Evolutionary conservation across 1,284 basidiomycete genomes (phyloP), one percentile per base, ranked within the genome.

Genomic region (Boletus mariae): DNA sequence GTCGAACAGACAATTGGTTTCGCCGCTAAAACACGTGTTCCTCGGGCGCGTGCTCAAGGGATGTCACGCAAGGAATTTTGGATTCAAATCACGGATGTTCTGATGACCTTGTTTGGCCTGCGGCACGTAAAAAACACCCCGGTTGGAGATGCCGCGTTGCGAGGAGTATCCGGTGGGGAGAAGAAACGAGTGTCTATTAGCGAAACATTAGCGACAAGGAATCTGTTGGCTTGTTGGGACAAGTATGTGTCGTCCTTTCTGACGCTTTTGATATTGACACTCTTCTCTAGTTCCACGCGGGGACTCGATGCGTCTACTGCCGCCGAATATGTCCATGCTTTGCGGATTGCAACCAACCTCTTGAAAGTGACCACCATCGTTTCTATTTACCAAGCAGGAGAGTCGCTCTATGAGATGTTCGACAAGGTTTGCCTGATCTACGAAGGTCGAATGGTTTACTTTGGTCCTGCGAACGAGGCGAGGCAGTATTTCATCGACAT

Each of bases 121-220:
- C 73, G 74, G n/a, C 87, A 90, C 57, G 78, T 72, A 4, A 71
- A 72, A 56, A 69, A 79, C 34, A 84, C 82, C 0, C 74, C 74
- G 0, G 87, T 94, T 23, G 92, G 92, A 3, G 82, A 92, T 69
- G 85, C 84, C 4, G 77, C 80, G 4, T 74, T 92, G 3, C 75
- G 89, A 6, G 92, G 92, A 47, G 82, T 94, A 1, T 86, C 84
- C 26, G 92, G 91, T 17, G 92, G 93, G 12, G 86, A 92, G 71
- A 82, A 82, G 61, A 86, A 86, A 63, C 78, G 88, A 47, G 86
- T 89, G 6, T 84, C 82, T 2, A 84, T 83, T 59, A 76, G 77
- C 10, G 79, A 84, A 61, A 72, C 72, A 28, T 60, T 83, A 57
- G 71, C 75, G 0, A 73, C 70, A 13, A 68, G 75, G 45, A 76